Evolutionary conservation across 352 stramenopile genomes (phyloP).

Genomic region (Phytophthora meadii): DNA sequence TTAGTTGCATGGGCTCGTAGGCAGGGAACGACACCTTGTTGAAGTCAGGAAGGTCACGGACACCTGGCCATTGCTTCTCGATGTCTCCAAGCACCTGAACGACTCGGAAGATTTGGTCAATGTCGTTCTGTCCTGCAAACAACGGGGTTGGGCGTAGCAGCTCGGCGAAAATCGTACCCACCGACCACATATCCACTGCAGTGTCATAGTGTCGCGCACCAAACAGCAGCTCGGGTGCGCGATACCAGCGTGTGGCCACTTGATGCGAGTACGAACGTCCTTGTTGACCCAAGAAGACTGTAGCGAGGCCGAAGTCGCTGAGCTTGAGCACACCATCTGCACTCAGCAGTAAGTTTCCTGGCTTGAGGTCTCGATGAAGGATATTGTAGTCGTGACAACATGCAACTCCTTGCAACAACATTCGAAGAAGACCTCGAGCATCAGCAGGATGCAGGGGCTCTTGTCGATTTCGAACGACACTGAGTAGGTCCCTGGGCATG

Average conservation of each 20-base stretch:
- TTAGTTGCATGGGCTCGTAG: slow-evolving; percentile 53
- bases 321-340: slow-evolving; percentile 70
- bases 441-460: slow-evolving; percentile 48
- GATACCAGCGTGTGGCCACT: slow-evolving; percentile 86
- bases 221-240: slow-evolving; percentile 83
- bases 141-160: slow-evolving; percentile 65
- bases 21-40: slow-evolving; percentile 72
- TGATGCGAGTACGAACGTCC: slow-evolving; percentile 69
- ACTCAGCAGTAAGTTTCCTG: slow-evolving; percentile 70
- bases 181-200: slow-evolving; percentile 77
- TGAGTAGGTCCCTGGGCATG: slow-evolving; percentile 69
- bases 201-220: slow-evolving; percentile 66
- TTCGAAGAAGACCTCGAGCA: slow-evolving; percentile 64
- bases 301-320: slow-evolving; percentile 82
- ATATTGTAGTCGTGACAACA: slow-evolving; percentile 72
- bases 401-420: slow-evolving; percentile 71
- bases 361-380: slow-evolving; percentile 80
- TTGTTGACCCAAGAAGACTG: slow-evolving; percentile 51
- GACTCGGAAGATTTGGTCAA: slow-evolving; percentile 83
- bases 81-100: slow-evolving; percentile 70
- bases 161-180: slow-evolving; percentile 74
- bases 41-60: slow-evolving; percentile 64
- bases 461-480: slow-evolving; percentile 51
- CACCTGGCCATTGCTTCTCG: slow-evolving; percentile 61
- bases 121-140: slow-evolving; percentile 83